Evolutionary conservation across 208 protist genomes (phyloP), one percentile per base, ranked within the genome.

Genomic region (Acanthamoeba sp.): DNA sequence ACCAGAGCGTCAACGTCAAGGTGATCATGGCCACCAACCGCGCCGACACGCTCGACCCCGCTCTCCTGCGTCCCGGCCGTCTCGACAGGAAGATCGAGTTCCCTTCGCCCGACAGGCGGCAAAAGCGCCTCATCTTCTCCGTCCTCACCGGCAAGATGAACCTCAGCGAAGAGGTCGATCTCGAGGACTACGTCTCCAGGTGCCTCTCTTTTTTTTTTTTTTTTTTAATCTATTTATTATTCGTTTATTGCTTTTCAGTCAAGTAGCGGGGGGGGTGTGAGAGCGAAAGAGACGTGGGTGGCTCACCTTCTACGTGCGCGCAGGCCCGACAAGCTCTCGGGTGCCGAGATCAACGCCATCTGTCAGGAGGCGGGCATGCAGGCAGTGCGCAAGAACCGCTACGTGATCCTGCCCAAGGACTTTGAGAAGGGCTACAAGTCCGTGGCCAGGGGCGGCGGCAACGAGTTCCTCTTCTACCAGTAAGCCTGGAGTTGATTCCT

Each of bases 11-110:
- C 12, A 99, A 99, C 94, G 99, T 99, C 50, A 99, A 99, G 96
- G 97, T 99, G 7, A 99, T 99, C 95, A 99, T 99, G 99, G 99
- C 99, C n/a, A 99, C 99, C 7, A 99, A 99, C 95, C 97, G 99
- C 69, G 99, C 98, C 92, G 99, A 99, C 97, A 99, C 99, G 36
- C 97, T 99, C 10, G 99, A 99, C 96, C 99, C 99, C 20, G 99
- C 99, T 9, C 98, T 99, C 14, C 97, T 99, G 32, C 98, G 99
- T 52, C 99, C 99, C 1, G 99, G 99, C 64, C 97, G 98, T 55
- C 96, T 99, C 0, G 98, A 99, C 94, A 94, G 99, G 52, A 99
- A 99, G 95, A 99, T 99, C 71, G 99, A 99, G 96, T 99, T 99
- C 97, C 99, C 99, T 16, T 97, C 98, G 45, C 99, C 96, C 50